These are phyloP conservation scores for Tricholoma sp. DNA, from an alignment of 768 basidiomycete genomes.

Conservation along the genomic window DNA sequence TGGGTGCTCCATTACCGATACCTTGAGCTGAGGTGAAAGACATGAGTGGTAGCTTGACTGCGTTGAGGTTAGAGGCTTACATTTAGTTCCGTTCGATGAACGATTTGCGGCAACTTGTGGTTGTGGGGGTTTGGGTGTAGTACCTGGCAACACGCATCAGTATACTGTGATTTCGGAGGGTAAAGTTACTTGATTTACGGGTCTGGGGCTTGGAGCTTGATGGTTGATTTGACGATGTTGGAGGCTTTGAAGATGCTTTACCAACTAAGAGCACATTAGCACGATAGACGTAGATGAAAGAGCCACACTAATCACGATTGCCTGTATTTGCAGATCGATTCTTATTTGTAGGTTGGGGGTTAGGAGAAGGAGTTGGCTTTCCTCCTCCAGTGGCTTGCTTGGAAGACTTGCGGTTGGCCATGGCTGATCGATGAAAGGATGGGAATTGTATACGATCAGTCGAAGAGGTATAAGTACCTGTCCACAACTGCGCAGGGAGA, in stretches of 20 bases:
- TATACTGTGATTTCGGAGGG: background rate
- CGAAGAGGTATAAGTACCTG: background rate
- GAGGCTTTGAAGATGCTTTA: background rate
- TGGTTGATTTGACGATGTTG: background rate
- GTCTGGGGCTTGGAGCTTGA: background rate
- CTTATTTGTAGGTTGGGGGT: background rate
- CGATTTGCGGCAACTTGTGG: background rate
- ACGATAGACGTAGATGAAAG: background rate
- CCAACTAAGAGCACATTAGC: background rate
- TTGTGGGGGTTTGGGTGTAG: background rate
- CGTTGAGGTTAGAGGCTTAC: background rate
- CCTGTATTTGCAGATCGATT: background rate
- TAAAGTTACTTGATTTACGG: background rate
- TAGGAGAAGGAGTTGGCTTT: background rate
- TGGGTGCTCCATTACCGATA: background rate
- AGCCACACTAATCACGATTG: background rate
- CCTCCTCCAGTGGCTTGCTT: background rate
- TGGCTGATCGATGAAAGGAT: background rate
- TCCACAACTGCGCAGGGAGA: background rate
- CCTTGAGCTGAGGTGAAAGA: background rate
- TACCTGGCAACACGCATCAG: background rate
- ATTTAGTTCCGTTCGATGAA: background rate
- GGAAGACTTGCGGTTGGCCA: background rate
- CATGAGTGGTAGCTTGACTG: background rate
- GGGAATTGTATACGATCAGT: background rate